Evolutionary conservation across 1,284 basidiomycete genomes (phyloP).

Genomic region (Moesziomyces sp.): DNA sequence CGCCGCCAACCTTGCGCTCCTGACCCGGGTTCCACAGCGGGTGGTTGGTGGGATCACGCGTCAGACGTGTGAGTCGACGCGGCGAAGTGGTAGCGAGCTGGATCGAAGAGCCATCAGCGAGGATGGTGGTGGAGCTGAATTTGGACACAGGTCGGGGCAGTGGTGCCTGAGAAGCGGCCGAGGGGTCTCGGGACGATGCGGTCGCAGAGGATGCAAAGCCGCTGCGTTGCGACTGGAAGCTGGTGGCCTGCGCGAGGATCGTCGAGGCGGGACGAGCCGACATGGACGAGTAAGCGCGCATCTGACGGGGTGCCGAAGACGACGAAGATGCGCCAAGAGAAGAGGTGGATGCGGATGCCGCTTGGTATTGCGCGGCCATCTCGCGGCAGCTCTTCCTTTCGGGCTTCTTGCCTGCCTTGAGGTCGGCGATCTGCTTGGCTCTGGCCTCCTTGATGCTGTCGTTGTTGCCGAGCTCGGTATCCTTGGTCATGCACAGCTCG

Average conservation of each 20-base stretch:
- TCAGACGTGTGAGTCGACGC: conserved; percentile 49
- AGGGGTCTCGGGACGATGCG: conserved; percentile 28
- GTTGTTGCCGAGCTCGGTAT: conserved; percentile 66
- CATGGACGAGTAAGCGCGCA: conserved; percentile 36
- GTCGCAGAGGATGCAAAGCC: conserved; percentile 26
- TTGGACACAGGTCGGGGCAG: conserved; percentile 62
- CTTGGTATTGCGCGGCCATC: conserved; percentile 38
- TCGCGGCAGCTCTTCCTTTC: conserved; percentile 48
- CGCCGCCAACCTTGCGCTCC: conserved; percentile 51
- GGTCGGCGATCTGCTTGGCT: conserved; percentile 53
- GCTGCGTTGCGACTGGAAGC: conserved; percentile 24
- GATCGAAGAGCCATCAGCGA: conserved; percentile 66
- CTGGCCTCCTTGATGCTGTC: conserved; percentile 60
- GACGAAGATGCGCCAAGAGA: conserved; percentile 39
- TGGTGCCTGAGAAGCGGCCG: conserved; percentile 20
- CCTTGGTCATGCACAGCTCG: conserved; percentile 58
- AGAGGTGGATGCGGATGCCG: conserved; percentile 18
- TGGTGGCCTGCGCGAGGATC: conserved; percentile 18
- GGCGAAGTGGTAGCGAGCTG: conserved; percentile 64
- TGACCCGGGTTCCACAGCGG: conserved; percentile 65
- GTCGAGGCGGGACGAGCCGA: conserved; percentile 13
- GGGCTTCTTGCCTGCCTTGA: conserved; percentile 54
- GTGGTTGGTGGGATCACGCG: conserved; percentile 65
- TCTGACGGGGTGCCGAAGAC: conserved; percentile 22
- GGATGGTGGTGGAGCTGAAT: conserved; percentile 57